These are phyloP conservation scores for Fistulinella cinereoalba DNA, from an alignment of 1,284 basidiomycete genomes.

Conservation along the genomic window DNA sequence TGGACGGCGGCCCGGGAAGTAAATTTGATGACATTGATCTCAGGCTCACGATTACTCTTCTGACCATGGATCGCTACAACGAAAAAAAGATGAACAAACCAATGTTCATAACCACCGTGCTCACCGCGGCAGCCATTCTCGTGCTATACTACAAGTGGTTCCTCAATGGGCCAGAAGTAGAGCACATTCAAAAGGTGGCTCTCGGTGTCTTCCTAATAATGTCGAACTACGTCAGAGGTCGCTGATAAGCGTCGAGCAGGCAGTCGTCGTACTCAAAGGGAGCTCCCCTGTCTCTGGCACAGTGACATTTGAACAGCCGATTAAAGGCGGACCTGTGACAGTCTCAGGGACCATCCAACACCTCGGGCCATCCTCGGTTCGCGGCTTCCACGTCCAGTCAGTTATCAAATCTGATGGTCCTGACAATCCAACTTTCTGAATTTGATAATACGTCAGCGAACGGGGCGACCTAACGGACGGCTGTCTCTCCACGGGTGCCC, in stretches of 20 bases:
- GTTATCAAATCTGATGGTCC: slow-evolving; percentile 27
- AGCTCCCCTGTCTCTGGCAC: slow-evolving; percentile 59
- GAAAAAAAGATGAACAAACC: slow-evolving; percentile 22
- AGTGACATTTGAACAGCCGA: slow-evolving; percentile 62
- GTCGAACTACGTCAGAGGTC: too few relatives aligned
- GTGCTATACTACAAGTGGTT: slow-evolving; percentile 19
- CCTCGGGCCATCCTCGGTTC: slow-evolving; percentile 55
- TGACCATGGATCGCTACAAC: slow-evolving; percentile 21
- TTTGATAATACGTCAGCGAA: slow-evolving; percentile 44
- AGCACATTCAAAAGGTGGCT: slow-evolving; percentile 25
- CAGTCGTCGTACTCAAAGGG: slow-evolving; percentile 65
- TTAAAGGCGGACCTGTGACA: slow-evolving; percentile 52
- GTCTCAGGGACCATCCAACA: slow-evolving; percentile 62
- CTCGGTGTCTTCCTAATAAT: too few relatives aligned
- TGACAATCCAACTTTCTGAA: neutral
- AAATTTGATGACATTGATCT: neutral
- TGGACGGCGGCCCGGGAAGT: neutral
- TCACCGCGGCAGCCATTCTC: slow-evolving; percentile 19
- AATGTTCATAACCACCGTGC: slow-evolving; percentile 12
- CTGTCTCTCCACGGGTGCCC: slow-evolving; percentile 68
- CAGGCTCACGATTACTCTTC: neutral
- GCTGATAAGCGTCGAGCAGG: slow-evolving; percentile 36
- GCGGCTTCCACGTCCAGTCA: slow-evolving; percentile 80
- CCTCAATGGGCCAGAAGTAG: slow-evolving; percentile 14
- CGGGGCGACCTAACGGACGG: slow-evolving; percentile 66